Evolutionary conservation across 768 basidiomycete genomes (phyloP), one percentile per base, ranked within the genome.

Genomic region (Lentinula guzmanii): DNA sequence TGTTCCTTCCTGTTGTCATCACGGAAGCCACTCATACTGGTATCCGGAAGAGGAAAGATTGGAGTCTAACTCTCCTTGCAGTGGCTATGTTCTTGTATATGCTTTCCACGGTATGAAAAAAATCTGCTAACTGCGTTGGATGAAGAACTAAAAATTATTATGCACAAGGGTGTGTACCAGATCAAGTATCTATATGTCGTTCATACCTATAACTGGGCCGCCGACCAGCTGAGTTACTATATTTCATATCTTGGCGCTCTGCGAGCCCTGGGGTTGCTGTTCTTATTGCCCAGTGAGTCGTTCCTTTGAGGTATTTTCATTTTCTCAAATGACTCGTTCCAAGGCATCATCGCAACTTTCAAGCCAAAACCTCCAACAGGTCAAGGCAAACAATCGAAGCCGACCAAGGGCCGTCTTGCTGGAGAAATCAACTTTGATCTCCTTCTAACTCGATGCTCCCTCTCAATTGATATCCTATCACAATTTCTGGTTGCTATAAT

Each of bases 161-260:
- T 15, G 31, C 24, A 5, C 21, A 8, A 89, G 82, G 91, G 91
- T n/a, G 65, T 93, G 4, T 86, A 83, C 72, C 89, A 90, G 69
- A 75, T 92, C 70, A 94, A 92, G 68, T 92, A 92, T 70, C 75
- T 92, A 31, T 94, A 93, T 68, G 90, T 88, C 2, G 83, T 78
- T 56, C 88, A 91, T 67, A 72, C 83, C 8, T 92, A 89, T 65
- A 76, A 76, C 53, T 93, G 91, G 91, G 80, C 77, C 46, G 83
- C 86, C 16, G 86, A 86, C 66, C 81, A 87, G 70, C 71, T 92
- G 65, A 85, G 89, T 62, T 90, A 90, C 69, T 93, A 89, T 65
- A 87, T 93, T 53, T 87, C 88, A 1, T 81, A 83, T 65, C 78
- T 88, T 70, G 85, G 87, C 16, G 82, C 76, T 41, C 69, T 80